Conservation (phyloP, 306 rosid species). For the Medicago ruthenica region DNA sequence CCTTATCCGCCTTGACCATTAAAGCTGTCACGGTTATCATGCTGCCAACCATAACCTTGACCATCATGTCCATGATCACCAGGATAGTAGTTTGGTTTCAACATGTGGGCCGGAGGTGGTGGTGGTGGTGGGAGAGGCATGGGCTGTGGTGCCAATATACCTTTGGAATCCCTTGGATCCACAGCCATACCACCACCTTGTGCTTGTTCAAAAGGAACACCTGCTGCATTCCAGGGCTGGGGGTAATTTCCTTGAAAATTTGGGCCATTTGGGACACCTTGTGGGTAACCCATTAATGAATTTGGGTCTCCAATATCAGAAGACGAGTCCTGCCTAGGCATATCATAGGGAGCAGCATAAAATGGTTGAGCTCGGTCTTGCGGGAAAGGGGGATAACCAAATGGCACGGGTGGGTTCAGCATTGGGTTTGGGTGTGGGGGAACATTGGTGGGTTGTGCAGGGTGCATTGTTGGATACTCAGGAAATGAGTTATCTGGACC, state of each 20-base stretch:
- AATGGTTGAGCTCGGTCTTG: conserved; percentile 78
- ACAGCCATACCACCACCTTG: conserved; percentile 58
- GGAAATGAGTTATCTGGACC: conserved; percentile 61
- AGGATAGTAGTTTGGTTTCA: conserved; percentile 62
- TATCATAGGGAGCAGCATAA: conserved; percentile 74
- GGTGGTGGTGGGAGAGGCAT: conserved; percentile 67
- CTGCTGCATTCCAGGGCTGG: conserved; percentile 82
- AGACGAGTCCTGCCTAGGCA: conserved; percentile 72
- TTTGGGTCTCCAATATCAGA: conserved; percentile 71
- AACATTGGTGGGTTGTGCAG: conserved; percentile 62
- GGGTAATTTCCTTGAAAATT: conserved; percentile 63
- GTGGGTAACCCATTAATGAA: conserved; percentile 78
- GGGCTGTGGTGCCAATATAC: conserved; percentile 70
- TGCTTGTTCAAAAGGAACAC: conserved; percentile 67
- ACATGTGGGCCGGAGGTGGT: conserved; percentile 65
- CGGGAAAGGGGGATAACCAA: conserved; percentile 70
- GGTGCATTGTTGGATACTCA: conserved; percentile 77
- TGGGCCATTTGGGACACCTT: conserved; percentile 67
- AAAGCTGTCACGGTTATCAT: conserved; percentile 64
- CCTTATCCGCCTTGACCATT: conserved; percentile 59
- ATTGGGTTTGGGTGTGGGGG: conserved; percentile 69
- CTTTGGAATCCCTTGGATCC: conserved; percentile 84
- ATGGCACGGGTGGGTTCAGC: conserved; percentile 73
- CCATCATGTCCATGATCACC: conserved; percentile 73
- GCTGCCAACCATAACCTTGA: conserved; percentile 72